Evolutionary conservation across 169 alveolate genomes (phyloP).

Genomic region (Blepharisma undulans): DNA sequence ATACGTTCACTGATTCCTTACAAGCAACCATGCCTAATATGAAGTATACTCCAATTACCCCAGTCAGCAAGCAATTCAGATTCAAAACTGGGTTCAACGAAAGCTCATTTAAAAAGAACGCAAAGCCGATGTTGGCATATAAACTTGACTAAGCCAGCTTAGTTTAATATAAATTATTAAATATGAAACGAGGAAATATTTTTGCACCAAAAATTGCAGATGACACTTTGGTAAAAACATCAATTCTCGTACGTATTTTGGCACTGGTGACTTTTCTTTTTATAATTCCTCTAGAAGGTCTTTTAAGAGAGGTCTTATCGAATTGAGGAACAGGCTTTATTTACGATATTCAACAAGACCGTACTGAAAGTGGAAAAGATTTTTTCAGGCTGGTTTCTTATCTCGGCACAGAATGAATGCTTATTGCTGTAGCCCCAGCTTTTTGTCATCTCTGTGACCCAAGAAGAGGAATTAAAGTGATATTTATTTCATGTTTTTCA

Average conservation of each 20-base stretch:
- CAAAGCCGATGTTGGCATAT: not conserved
- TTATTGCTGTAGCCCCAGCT: not conserved
- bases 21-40: not conserved
- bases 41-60: not conserved
- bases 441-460: conserved; percentile 7
- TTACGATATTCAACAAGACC: not conserved
- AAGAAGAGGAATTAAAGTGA: conserved; percentile 24
- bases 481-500: not conserved
- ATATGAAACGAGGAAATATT: not conserved
- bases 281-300: conserved; percentile 22
- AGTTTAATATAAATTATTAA: not conserved
- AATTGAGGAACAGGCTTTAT: not conserved
- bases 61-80: not conserved
- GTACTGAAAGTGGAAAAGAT: not conserved
- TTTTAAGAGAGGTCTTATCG: not conserved
- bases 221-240: not conserved
- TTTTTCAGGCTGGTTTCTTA: not conserved
- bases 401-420: not conserved
- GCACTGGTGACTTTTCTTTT: not conserved
- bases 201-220: not conserved
- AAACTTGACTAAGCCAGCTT: not conserved
- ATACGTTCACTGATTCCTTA: not conserved
- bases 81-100: not conserved
- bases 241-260: not conserved
- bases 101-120: not conserved